These are phyloP conservation scores for Climacium dendroides DNA, from an alignment of 225 moss, liverwort and hornwort species.

Conservation along the genomic window DNA sequence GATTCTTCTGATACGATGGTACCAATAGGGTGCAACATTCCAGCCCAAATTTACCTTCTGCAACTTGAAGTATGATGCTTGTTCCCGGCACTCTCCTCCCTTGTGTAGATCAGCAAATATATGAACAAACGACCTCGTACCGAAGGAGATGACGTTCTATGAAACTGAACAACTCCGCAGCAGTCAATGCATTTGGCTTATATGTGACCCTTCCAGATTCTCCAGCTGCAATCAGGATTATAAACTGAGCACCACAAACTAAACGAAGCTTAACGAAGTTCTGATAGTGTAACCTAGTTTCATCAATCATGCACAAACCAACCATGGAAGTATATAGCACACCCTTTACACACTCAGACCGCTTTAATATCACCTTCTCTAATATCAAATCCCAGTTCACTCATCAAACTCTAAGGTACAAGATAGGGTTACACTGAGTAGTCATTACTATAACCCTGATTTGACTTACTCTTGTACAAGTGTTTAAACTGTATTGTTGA, in stretches of 20 bases:
- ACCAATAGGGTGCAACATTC: neutral
- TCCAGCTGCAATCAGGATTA: neutral
- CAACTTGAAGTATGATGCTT: neutral
- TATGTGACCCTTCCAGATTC: neutral
- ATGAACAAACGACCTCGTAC: neutral
- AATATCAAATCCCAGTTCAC: neutral
- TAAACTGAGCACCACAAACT: neutral
- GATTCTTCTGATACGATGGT: too few species aligned
- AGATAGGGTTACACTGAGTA: neutral
- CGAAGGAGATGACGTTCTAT: neutral
- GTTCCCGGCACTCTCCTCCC: neutral
- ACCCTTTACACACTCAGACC: too few species aligned
- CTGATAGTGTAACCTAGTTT: neutral
- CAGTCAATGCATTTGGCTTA: neutral
- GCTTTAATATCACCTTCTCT: neutral
- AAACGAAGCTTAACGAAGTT: neutral
- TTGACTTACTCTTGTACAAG: neutral
- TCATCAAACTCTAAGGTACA: neutral
- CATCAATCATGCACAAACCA: neutral
- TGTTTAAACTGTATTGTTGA: neutral
- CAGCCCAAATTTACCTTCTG: neutral
- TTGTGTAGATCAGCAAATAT: neutral
- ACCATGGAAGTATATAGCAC: neutral
- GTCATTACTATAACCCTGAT: neutral
- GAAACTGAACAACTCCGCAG: neutral